phyloP scores from a whole-genome alignment of 805 yeast species.

The Isabelozyma gotoi region DNA sequence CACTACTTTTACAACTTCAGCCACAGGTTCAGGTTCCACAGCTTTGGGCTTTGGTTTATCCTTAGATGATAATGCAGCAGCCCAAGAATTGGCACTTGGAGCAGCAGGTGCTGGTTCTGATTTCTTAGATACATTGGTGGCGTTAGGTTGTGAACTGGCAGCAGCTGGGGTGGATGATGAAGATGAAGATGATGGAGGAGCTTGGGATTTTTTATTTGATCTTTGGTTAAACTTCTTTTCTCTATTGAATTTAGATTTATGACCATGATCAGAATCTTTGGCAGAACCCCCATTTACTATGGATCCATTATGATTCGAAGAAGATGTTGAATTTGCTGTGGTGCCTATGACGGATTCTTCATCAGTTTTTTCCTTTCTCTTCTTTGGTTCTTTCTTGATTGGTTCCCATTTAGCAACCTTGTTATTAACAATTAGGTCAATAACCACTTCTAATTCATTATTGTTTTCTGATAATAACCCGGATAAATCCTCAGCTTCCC shows the following conservation, averaged over 20 bases:
- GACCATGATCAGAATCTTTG: constrained; percentile 9
- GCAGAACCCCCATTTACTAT: constrained; percentile 3
- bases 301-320: constrained; percentile 12
- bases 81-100: constrained; percentile 38
- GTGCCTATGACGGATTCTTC: constrained; percentile 11
- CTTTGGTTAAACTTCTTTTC: constrained; percentile 7
- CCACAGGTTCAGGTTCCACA: constrained; percentile 5
- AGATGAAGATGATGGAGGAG: constrained; percentile 17
- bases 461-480: constrained; percentile 69
- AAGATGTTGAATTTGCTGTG: constrained; percentile 3
- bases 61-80: constrained; percentile 39
- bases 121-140: constrained; percentile 13
- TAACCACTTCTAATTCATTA: constrained; percentile 75
- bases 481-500: constrained; percentile 83
- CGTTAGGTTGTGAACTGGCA: constrained; percentile 39
- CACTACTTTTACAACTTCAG: constrained; percentile 7
- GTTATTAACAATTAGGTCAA: constrained; percentile 87
- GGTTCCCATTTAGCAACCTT: constrained; percentile 93
- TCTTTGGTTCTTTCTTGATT: constrained; percentile 69
- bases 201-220: constrained; percentile 12
- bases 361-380: constrained; percentile 34
- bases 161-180: constrained; percentile 19
- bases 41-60: constrained; percentile 35
- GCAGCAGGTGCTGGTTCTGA: constrained; percentile 14
- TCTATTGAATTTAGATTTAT: constrained; percentile 8